Evolutionary conservation across 129 eudicot species (phyloP), one percentile per base, ranked within the genome.

Genomic region (Escallonia herrerae): DNA sequence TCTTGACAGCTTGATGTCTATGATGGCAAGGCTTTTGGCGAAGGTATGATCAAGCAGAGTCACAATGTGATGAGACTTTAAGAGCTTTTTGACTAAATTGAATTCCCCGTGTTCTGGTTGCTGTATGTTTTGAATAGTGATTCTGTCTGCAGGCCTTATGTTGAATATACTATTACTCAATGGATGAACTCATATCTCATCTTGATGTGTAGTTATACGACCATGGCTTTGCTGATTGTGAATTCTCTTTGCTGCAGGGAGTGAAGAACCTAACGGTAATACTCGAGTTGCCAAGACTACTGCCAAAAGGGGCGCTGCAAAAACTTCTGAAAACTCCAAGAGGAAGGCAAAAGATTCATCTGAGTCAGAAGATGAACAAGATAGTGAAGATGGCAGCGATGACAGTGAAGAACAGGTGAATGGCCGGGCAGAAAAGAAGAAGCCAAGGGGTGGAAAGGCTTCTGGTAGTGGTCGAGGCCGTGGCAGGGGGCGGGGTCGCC

Each of bases 1-100:
- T 63, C n/a, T n/a, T 75, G 70, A 66, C 86, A 93, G 96, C 84
- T 93, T 51, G 95, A 93, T 74, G 77, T 93, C 40, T 81, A 89
- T 60, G 96, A 93, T 59, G 96, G 95, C 14, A 93, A 85, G 74
- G 83, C 82, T 69, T 63, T 73, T 37, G 90, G 70, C 2, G 96
- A 85, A 89, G 94, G 93, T 85, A 85, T 44, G 56, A 0, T 39
- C 11, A 12, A n/a, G n/a, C n/a, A n/a, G n/a, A n/a, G n/a, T n/a
- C n/a, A n/a, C n/a, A n/a, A n/a, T n/a, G n/a, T n/a, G n/a, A n/a
- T n/a, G n/a, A n/a, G n/a, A n/a, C n/a, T n/a, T n/a, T n/a, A n/a
- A n/a, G n/a, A n/a, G n/a, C n/a, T n/a, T n/a, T n/a, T n/a, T n/a
- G n/a, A n/a, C n/a, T n/a, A n/a, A n/a, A n/a, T n/a, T n/a, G n/a